Evolutionary conservation across 164 flowering plant genomes (phyloP).

Genomic region (Piper longum): DNA sequence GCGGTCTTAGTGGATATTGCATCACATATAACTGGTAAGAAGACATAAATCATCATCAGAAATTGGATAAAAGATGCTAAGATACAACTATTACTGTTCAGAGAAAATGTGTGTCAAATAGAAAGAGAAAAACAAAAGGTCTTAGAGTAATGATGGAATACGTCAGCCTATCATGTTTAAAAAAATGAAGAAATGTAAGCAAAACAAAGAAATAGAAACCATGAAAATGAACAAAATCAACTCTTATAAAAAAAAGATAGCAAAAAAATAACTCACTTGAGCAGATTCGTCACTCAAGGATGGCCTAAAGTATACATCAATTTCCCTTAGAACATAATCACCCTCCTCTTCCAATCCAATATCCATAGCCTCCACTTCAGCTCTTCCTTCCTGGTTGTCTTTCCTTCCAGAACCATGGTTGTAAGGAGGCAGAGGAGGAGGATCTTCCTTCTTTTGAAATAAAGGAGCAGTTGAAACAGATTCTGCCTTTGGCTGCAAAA

Average conservation of each 20-base stretch:
- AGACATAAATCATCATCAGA: not conserved
- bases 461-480: not conserved
- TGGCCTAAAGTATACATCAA: not conserved
- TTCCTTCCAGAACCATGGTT: not conserved
- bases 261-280: not conserved
- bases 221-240: not conserved
- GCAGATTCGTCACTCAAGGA: not conserved
- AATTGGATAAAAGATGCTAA: not conserved
- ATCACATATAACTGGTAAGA: slow-evolving; percentile 49
- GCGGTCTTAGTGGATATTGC: slow-evolving; percentile 78
- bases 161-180: no score
- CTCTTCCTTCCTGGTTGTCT: not conserved
- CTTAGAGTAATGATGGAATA: no score
- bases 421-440: not conserved
- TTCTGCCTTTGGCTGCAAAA: slow-evolving; percentile 1
- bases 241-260: not conserved
- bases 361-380: not conserved
- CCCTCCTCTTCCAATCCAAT: not conserved
- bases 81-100: not conserved
- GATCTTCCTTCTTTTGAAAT: not conserved
- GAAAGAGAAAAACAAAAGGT: no score
- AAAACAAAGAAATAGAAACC: not conserved
- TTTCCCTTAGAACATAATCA: slow-evolving; percentile 3
- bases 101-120: not conserved
- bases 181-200: no score